A percentile compares a stretch with the other conserved stretches of the same genome.
phyloP scores from a whole-genome alignment of 345 rosid species.

The Rhodamnia argentea region DNA sequence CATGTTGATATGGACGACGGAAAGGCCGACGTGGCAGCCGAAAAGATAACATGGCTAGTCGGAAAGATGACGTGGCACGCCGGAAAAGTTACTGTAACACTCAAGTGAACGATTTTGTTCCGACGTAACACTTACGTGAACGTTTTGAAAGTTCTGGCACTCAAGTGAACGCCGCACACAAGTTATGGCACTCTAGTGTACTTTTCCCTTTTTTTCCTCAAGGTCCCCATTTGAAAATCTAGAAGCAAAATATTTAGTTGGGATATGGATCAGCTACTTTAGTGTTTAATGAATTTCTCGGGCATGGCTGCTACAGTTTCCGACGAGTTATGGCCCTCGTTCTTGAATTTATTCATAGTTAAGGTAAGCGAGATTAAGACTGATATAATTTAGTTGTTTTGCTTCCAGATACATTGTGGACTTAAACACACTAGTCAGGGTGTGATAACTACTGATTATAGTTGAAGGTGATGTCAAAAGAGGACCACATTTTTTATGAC shows the following conservation, averaged over 20 bases:
- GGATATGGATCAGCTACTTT: neutral
- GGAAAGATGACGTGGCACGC: too few species aligned
- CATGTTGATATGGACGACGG: too few species aligned
- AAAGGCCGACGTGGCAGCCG: too few species aligned
- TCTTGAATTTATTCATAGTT: neutral
- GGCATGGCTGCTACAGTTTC: neutral
- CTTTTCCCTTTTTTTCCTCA: too few species aligned
- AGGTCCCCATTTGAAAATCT: neutral
- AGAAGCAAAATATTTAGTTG: neutral
- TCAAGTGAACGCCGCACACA: too few species aligned
- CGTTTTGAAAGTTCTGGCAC: too few species aligned
- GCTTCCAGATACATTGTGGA: neutral
- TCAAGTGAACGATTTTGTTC: too few species aligned
- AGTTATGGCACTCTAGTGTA: too few species aligned
- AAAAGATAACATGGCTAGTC: too few species aligned
- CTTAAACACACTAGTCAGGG: neutral
- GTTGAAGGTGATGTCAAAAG: neutral
- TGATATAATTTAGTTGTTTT: neutral
- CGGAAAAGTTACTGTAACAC: too few species aligned
- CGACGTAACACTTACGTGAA: too few species aligned
- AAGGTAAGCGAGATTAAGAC: neutral
- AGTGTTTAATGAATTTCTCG: neutral
- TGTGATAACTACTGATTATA: neutral
- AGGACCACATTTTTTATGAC: neutral
- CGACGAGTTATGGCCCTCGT: neutral